These are phyloP conservation scores for Boletus bicolor DNA, from an alignment of 768 basidiomycete species.

Conservation along the genomic window DNA sequence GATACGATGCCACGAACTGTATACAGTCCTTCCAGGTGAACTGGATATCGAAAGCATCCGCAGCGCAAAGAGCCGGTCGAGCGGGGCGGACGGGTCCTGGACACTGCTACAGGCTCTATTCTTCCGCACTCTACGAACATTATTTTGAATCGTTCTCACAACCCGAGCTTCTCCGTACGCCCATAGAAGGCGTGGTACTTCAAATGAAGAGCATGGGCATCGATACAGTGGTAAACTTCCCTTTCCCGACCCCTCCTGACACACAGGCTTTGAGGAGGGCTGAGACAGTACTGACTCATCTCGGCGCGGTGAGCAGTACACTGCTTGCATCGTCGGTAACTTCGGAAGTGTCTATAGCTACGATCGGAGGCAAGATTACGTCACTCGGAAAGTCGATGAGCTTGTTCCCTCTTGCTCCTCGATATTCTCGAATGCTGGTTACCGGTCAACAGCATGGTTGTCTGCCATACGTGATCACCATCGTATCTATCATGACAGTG, in stretches of 20 bases:
- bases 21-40: conserved; percentile 90
- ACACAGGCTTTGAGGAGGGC: conserved; percentile 70
- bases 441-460: conserved; percentile 84
- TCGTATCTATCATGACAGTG: conserved; percentile 88
- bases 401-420: conserved; percentile 87
- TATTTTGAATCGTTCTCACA: conserved; percentile 83
- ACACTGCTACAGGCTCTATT: conserved; percentile 96
- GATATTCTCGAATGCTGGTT: conserved; percentile 95
- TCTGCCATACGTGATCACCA: conserved; percentile 85
- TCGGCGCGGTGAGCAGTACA: conserved; percentile 69
- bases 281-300: conserved; percentile 72
- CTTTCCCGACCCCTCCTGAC: conserved; percentile 96
- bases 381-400: conserved; percentile 91
- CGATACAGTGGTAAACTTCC: conserved; percentile 94
- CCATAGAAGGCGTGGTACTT: conserved; percentile 93
- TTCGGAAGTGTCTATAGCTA: conserved; percentile 18
- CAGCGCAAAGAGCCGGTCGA: conserved; percentile 90
- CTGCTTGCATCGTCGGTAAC: conserved; percentile 21
- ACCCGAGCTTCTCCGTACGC: conserved; percentile 93
- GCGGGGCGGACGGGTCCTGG: conserved; percentile 98
- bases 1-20: conserved; percentile 74
- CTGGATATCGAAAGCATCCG: conserved; percentile 96
- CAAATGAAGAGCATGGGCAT: conserved; percentile 99
- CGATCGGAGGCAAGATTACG: conserved; percentile 67
- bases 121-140: conserved; percentile 90